Evolutionary conservation across 2,329 filamentous ascomycete species (phyloP), one percentile per base, ranked within the genome.

Genomic region (Verticillium longisporum): DNA sequence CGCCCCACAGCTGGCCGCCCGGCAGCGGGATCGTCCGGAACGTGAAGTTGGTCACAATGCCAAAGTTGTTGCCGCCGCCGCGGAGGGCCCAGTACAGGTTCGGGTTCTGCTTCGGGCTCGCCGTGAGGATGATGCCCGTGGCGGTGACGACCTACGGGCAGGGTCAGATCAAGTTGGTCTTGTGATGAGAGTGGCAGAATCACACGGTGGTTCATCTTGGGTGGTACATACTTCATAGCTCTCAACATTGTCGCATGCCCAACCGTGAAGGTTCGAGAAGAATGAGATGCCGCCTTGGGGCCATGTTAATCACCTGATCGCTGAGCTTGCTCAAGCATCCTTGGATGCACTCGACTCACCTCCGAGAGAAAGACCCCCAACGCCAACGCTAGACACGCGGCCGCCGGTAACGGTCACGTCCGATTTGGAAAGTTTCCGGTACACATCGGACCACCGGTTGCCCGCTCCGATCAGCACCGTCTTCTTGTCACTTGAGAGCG

Each of bases 1-100:
- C 75, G 37, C 74, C 77, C 72, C 75, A 77, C 58, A 80, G 68
- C 1, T 69, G 36, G 13, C 72, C 73, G 7, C 68, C 60, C 1
- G 62, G 64, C 14, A 71, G 73, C 1, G 71, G 68, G 55, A 74
- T 72, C 0, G 76, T 75, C 13, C 69, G 69, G 14, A 81, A 67
- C 26, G 77, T 73, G 68, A 86, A 77, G 10, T 79, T 79, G 10
- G 78, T 74, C 4, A 86, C 80, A 3, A 87, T 74, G n/a, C 79
- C 84, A 64, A 83, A 87, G 56, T 79, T 85, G 37, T 81, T 82
- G 2, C 83, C 81, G 3, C 81, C 80, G 18, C 83, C 82, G 41
- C 76, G 74, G 1, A 86, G 73, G 2, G 83, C 84, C 80, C 82
- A 86, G 71, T 81, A 86, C 1, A 87, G 73, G 60, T 86, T 83